Percentiles rank a stretch among this genome's conserved stretches.
These are phyloP conservation scores for Pachysandra terminalis DNA, from an alignment of 164 flowering plant species.

Conservation along the genomic window DNA sequence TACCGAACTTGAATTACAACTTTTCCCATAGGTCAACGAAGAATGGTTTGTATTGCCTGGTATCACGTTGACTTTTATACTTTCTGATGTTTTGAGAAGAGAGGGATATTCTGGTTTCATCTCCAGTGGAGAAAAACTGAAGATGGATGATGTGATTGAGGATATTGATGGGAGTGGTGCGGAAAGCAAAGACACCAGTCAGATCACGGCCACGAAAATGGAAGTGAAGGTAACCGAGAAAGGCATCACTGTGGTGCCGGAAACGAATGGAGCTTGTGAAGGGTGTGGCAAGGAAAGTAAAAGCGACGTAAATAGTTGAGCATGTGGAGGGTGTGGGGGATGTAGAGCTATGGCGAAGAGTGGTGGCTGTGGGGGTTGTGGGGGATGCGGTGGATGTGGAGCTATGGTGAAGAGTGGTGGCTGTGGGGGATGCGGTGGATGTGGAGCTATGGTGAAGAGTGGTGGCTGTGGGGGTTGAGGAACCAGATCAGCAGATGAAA, in stretches of 20 bases:
- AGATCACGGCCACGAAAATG: constrained; percentile 8
- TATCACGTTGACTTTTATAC: constrained; percentile 45
- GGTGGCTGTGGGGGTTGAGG: too few species aligned
- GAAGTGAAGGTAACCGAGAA: constrained; percentile 11
- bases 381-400: too few species aligned
- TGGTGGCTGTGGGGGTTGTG: too few species aligned
- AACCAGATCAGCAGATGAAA: constrained; percentile 5
- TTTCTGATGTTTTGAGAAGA: constrained; percentile 42
- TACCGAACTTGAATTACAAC: background rate
- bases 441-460: too few species aligned
- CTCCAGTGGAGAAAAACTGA: constrained; percentile 14
- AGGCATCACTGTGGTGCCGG: constrained; percentile 3
- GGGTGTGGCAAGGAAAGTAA: too few species aligned
- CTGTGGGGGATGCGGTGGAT: too few species aligned
- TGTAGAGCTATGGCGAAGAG: too few species aligned
- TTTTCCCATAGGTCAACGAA: constrained; percentile 54
- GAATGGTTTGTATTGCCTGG: constrained; percentile 67
- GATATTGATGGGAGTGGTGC: constrained; percentile 8
- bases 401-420: too few species aligned
- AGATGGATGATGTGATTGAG: constrained; percentile 11
- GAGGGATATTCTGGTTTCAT: constrained; percentile 38
- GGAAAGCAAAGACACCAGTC: constrained; percentile 8
- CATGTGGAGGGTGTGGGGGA: constrained; percentile 27
- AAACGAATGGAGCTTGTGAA: constrained; percentile 21
- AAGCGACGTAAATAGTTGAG: too few species aligned